phyloP scores from a whole-genome alignment of 2,329 filamentous ascomycete species.

The Ustulina deusta region DNA sequence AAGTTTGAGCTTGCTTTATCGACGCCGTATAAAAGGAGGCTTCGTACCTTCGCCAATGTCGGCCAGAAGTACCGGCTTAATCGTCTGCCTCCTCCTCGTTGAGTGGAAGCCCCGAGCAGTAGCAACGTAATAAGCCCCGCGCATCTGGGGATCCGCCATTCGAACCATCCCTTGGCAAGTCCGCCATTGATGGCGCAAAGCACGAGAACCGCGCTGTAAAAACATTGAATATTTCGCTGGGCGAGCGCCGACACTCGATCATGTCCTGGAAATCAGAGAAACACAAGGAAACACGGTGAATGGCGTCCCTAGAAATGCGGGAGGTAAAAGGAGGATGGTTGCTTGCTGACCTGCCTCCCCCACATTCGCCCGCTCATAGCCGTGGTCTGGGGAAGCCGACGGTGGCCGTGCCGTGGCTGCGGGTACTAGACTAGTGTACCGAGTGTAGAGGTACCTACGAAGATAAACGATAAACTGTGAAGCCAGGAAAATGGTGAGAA shows the following conservation, averaged over 20 bases:
- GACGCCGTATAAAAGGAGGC: not conserved
- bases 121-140: slow-evolving; percentile 45
- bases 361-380: slow-evolving; percentile 48
- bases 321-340: slow-evolving; percentile 27
- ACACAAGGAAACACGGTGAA: slow-evolving; percentile 23
- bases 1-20: slow-evolving; percentile 30
- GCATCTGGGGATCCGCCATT: slow-evolving; percentile 50
- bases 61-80: slow-evolving; percentile 85
- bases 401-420: slow-evolving; percentile 36
- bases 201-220: slow-evolving; percentile 64
- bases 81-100: slow-evolving; percentile 62
- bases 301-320: slow-evolving; percentile 21
- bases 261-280: slow-evolving; percentile 14
- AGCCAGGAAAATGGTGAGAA: too few species aligned
- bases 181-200: slow-evolving; percentile 64
- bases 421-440: too few species aligned
- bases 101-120: slow-evolving; percentile 63
- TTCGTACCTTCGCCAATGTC: slow-evolving; percentile 84
- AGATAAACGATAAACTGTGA: too few species aligned
- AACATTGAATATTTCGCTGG: slow-evolving; percentile 61
- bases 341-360: slow-evolving; percentile 36
- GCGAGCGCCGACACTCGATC: not conserved
- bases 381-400: slow-evolving; percentile 47
- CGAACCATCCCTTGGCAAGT: slow-evolving; percentile 57
- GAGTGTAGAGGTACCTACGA: too few species aligned